Evolutionary conservation across 306 rosid genomes (phyloP).

Genomic region (Comarum palustre): DNA sequence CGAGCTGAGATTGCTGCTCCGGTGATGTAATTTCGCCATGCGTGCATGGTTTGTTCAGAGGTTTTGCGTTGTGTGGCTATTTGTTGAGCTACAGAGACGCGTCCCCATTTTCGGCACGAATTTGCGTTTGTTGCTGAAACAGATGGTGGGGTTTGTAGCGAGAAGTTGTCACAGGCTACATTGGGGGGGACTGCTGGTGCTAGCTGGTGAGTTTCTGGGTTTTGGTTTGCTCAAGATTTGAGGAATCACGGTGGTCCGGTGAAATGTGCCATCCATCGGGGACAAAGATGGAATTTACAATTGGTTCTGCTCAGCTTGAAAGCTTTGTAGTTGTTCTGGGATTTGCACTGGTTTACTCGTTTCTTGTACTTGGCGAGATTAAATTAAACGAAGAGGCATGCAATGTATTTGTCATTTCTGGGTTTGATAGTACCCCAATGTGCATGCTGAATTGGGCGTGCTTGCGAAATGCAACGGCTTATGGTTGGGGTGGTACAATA

Average conservation of each 20-base stretch:
- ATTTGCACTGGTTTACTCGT: background rate
- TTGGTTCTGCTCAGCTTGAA: background rate
- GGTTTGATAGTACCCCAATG: background rate
- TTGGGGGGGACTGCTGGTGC: background rate
- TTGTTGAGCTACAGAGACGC: conserved; percentile 7
- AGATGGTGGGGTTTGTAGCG: conserved; percentile 7
- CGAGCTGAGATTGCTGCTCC: background rate
- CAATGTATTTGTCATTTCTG: background rate
- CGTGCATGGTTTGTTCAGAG: conserved; percentile 26
- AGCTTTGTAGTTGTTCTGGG: background rate
- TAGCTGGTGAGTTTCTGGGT: background rate
- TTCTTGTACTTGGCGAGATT: conserved; percentile 1
- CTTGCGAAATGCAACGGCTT: conserved; percentile 3
- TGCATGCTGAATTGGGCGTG: conserved; percentile 14
- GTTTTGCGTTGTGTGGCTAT: conserved; percentile 13
- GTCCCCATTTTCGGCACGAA: background rate
- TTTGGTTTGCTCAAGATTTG: conserved; percentile 4
- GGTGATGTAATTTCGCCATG: conserved; percentile 17
- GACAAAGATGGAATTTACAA: background rate
- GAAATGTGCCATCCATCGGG: background rate
- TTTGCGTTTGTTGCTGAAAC: conserved; percentile 1
- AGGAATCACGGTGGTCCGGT: background rate
- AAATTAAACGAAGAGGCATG: background rate
- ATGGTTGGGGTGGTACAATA: background rate
- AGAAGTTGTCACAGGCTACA: background rate